phyloP scores from a whole-genome alignment of 179 eudicot genomes.

The Silene coronaria region DNA sequence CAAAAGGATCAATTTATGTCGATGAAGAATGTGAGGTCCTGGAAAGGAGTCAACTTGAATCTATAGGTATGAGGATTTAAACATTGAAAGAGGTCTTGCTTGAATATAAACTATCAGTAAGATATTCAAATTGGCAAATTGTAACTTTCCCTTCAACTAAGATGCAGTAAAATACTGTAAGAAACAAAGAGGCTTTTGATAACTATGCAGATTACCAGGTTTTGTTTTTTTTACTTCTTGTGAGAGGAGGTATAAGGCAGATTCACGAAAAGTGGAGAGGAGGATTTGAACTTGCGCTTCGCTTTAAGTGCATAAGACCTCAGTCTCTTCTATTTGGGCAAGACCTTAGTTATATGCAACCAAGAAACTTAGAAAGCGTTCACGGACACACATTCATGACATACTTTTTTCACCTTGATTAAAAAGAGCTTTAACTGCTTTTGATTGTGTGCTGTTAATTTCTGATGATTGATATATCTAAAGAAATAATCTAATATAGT shows the following conservation, averaged over 20 bases:
- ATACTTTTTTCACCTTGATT: neutral
- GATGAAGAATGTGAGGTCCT: constrained; percentile 2
- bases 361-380: neutral
- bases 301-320: neutral
- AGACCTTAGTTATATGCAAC: neutral
- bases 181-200: neutral
- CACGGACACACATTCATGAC: neutral
- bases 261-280: neutral
- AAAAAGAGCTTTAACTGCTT: neutral
- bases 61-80: constrained; percentile 38
- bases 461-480: too few species aligned
- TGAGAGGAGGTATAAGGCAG: neutral
- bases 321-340: neutral
- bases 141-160: neutral
- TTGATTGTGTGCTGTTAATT: neutral
- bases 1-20: neutral
- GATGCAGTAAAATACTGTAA: neutral
- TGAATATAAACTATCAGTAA: neutral
- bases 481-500: neutral
- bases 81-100: neutral
- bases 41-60: constrained; percentile 10
- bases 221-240: neutral
- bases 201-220: neutral
- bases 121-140: neutral
- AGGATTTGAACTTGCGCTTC: neutral